Conservation (phyloP, 441 rosid genomes). For the Adansonia grandidieri region DNA sequence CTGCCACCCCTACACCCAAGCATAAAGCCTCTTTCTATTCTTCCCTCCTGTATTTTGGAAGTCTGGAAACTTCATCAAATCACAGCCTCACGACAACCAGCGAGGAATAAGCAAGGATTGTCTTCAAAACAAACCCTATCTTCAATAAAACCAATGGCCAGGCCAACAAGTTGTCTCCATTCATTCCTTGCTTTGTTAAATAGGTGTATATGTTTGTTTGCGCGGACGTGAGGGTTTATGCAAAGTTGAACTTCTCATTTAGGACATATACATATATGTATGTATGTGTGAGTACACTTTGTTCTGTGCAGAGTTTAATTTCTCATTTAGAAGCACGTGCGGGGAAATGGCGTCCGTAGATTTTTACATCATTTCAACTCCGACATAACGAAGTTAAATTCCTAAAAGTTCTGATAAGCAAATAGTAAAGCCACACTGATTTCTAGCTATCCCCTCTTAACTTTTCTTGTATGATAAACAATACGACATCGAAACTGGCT, state of each 20-base stretch:
- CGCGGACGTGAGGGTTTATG: background rate
- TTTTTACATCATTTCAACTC: background rate
- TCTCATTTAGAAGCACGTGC: background rate
- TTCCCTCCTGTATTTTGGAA: too few species aligned
- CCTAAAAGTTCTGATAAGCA: background rate
- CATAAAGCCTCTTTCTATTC: too few species aligned
- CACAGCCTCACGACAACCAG: too few species aligned
- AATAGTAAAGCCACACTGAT: background rate
- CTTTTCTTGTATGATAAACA: background rate
- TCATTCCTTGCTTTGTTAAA: too few species aligned
- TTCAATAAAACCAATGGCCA: too few species aligned
- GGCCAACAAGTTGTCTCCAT: too few species aligned
- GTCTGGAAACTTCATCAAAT: too few species aligned
- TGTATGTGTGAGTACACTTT: background rate
- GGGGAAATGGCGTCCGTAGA: background rate
- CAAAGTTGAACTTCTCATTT: background rate
- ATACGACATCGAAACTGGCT: too few species aligned
- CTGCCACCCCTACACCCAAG: too few species aligned
- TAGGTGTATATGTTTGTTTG: too few species aligned
- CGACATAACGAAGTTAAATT: background rate
- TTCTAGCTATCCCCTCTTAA: background rate
- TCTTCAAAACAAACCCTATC: too few species aligned
- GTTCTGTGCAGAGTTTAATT: background rate
- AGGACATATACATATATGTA: background rate
- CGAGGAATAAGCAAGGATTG: too few species aligned